Evolutionary conservation across 2,329 filamentous ascomycete genomes (phyloP).

Genomic region (Pestalotiopsis sp.): DNA sequence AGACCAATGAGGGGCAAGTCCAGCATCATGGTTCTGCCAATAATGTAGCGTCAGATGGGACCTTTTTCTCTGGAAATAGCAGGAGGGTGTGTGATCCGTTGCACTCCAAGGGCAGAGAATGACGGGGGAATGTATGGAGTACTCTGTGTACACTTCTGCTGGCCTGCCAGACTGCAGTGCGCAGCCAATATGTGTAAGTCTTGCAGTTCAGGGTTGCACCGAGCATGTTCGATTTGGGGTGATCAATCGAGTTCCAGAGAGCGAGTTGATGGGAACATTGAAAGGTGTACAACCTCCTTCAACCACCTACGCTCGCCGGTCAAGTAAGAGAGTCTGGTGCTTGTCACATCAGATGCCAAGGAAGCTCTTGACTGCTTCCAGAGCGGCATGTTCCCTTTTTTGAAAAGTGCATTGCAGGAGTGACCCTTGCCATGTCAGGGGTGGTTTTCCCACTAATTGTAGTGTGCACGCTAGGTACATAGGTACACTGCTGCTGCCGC

Average conservation of each 20-base stretch:
- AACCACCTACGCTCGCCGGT: no score
- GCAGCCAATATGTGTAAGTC: neutral
- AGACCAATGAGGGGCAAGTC: slow-evolving; percentile 8
- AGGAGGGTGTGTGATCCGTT: neutral
- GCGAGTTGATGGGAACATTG: neutral
- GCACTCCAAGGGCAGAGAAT: neutral
- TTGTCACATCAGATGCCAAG: no score
- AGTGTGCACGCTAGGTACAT: neutral
- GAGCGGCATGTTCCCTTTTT: neutral
- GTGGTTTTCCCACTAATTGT: neutral
- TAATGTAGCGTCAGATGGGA: neutral
- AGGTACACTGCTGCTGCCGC: neutral
- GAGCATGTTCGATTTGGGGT: neutral
- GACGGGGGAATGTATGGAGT: no score
- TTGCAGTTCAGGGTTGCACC: neutral
- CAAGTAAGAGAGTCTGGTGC: neutral
- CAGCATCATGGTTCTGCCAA: slow-evolving; percentile 10
- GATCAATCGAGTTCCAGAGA: neutral
- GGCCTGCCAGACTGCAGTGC: neutral
- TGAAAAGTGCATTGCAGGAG: slow-evolving; percentile 8
- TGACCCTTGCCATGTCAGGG: neutral
- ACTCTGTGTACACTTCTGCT: neutral
- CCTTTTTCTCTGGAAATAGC: neutral
- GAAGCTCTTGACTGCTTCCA: neutral
- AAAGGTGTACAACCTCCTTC: no score